Conservation (phyloP, 192 early-diverging fungal species). For the Blastocladiella britannica region DNA sequence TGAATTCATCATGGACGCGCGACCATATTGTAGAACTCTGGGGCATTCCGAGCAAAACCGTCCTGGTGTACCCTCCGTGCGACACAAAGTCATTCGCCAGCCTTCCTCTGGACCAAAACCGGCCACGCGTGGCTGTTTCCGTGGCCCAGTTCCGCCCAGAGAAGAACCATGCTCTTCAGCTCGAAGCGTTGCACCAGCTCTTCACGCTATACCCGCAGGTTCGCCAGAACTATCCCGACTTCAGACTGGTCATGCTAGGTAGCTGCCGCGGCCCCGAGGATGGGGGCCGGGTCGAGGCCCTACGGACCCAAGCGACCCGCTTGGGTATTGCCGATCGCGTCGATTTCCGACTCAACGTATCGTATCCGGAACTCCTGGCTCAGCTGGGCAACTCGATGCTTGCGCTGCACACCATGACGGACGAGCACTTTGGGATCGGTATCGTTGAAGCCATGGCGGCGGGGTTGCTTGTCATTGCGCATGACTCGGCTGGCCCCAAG, state of each 20-base stretch:
- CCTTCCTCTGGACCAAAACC: slow-evolving; percentile 25
- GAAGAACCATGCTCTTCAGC: slow-evolving; percentile 72
- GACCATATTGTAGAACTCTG: slow-evolving; percentile 76
- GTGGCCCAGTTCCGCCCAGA: slow-evolving; percentile 95
- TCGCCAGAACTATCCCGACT: slow-evolving; percentile 4
- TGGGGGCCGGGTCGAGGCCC: slow-evolving; percentile 32
- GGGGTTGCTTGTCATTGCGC: slow-evolving; percentile 55
- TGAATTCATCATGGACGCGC: slow-evolving; percentile 94
- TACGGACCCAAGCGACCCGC: slow-evolving; percentile 21
- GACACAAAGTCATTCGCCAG: slow-evolving; percentile 43
- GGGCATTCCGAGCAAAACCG: slow-evolving; percentile 28
- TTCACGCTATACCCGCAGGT: slow-evolving; percentile 35
- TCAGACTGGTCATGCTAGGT: slow-evolving; percentile 61
- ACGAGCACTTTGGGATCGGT: slow-evolving; percentile 98
- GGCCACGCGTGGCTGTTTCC: slow-evolving; percentile 49
- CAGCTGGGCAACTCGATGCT: slow-evolving; percentile 42
- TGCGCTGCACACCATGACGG: slow-evolving; percentile 88
- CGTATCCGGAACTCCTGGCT: slow-evolving; percentile 39
- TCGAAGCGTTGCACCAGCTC: slow-evolving; percentile 47
- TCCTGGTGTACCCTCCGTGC: slow-evolving; percentile 83
- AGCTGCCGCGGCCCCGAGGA: slow-evolving; percentile 66
- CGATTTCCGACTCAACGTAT: slow-evolving; percentile 58
- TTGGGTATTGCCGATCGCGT: slow-evolving; percentile 50
- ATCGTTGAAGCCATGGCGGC: slow-evolving; percentile 96
- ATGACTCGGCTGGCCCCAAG: slow-evolving; percentile 70